Base-by-base conservation (phyloP, 1,139 yeast species). In the Suhomyces choctaworum region DNA sequence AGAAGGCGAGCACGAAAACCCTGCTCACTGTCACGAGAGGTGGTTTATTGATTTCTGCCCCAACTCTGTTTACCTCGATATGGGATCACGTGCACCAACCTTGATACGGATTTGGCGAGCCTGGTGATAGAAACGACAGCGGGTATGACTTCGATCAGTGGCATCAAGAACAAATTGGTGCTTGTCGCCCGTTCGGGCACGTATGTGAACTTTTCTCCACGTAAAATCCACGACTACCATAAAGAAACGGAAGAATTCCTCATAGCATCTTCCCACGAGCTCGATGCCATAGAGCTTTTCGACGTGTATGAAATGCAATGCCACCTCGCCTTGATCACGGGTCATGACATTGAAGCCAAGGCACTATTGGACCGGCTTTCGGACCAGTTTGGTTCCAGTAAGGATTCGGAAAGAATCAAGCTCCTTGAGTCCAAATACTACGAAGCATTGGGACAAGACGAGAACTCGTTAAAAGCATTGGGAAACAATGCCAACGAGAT, bases 341-440 rank as follows among this genome's bases (percentile, higher is more conserved):
- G 77, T 31, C 73, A 79, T 42, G 96, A 88, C 51, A 62, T 68
- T 1, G 88, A 80, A 46, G 96, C 96, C 11, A 78, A 81, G 48
- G 61, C 73, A 10, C 67, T 78, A 39, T 70, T 87, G 40, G 83
- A 82, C 39, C 64, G 80, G 28, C 57, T 89, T 11, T 58, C 73
- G 25, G 96, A 88, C 52, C 76, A 78, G 51, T 82, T 88, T 55
- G 76, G 73, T 4, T 73, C 73, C 24, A 47, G 45, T 31, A 60
- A 60, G 17, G 51, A 54, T 22, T 73, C 83, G 9, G 82, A 81
- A 48, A 64, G 87, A 36, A 62, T 82, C 31, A 72, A 72, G 19
- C 54, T 79, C n/a, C 62, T 84, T 47, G 73, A 71, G 41, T 70
- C 85, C 16, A 64, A 78, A 36, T 80, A 74, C 47, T 51, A 74